phyloP scores from a whole-genome alignment of 106 monocot genomes.

The Dendrobium huoshanense region DNA sequence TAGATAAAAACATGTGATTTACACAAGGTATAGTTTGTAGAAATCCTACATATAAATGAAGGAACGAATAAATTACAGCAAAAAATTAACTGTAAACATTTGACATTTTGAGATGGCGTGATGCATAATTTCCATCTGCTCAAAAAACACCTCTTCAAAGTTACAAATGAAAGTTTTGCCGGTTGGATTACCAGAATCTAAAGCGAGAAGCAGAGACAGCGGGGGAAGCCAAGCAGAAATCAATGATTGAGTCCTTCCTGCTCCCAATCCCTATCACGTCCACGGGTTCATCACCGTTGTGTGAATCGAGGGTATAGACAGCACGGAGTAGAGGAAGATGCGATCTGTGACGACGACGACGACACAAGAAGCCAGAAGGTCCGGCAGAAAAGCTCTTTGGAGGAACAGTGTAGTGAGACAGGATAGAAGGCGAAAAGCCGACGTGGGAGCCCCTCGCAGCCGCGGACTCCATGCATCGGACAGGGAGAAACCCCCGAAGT shows the following conservation, averaged over 20 bases:
- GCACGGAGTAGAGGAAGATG: neutral
- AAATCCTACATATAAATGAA: neutral
- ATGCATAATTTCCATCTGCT: neutral
- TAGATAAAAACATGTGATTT: neutral
- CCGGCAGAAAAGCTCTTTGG: neutral
- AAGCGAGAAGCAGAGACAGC: conserved; percentile 36
- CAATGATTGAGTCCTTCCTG: conserved; percentile 72
- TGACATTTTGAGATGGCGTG: neutral
- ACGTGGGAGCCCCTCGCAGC: neutral
- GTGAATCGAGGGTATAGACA: neutral
- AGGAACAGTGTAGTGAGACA: neutral
- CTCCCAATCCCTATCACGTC: conserved; percentile 86
- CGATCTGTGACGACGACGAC: neutral
- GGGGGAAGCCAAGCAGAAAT: conserved; percentile 56
- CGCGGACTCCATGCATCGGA: neutral
- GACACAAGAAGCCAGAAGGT: neutral
- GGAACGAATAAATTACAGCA: neutral
- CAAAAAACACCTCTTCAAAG: neutral
- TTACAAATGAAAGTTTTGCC: neutral
- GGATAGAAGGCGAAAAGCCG: neutral
- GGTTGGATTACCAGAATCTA: conserved; percentile 55
- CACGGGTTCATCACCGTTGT: conserved; percentile 13
- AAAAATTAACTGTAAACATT: neutral
- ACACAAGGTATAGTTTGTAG: neutral
- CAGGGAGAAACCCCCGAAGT: neutral